A percentile compares a stretch with the other conserved stretches of the same genome.
These are phyloP conservation scores for Chenopodium berlandieri DNA, from an alignment of 148 eudicot genomes.

Conservation along the genomic window DNA sequence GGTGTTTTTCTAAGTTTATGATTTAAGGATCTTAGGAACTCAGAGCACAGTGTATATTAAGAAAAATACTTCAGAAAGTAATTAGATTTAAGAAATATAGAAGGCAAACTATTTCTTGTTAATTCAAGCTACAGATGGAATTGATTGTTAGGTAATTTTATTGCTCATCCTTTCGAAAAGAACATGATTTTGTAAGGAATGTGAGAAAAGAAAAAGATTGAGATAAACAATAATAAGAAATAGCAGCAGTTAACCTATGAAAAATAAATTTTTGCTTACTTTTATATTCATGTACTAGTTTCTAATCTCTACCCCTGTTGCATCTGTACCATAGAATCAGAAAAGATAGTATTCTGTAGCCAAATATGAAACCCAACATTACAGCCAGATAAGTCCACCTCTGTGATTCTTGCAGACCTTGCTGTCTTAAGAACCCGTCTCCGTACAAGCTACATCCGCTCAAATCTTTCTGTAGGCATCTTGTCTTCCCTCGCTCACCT, in stretches of 20 bases:
- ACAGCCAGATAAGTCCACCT: slow-evolving; percentile 80
- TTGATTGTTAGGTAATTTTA: not conserved
- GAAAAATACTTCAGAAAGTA: not conserved
- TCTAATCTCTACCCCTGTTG: slow-evolving; percentile 48
- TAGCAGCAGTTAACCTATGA: not conserved
- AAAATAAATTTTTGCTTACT: not conserved
- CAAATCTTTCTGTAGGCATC: slow-evolving; percentile 46
- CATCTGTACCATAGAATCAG: slow-evolving; percentile 73
- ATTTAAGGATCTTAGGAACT: not conserved
- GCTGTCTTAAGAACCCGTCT: slow-evolving; percentile 61
- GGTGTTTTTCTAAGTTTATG: not conserved
- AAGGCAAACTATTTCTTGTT: not conserved
- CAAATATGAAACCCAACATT: slow-evolving; percentile 73
- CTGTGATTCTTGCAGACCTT: slow-evolving; percentile 63
- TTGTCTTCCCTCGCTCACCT: slow-evolving; percentile 50
- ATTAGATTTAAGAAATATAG: not conserved
- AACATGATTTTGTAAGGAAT: slow-evolving; percentile 9
- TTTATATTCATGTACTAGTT: not conserved
- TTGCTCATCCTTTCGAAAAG: slow-evolving; percentile 7
- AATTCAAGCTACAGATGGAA: not conserved
- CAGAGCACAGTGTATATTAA: not conserved
- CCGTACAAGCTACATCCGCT: slow-evolving; percentile 59
- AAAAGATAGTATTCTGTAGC: slow-evolving; percentile 75
- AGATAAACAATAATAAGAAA: not conserved
- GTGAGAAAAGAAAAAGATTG: not conserved